Evolutionary conservation across 495 filamentous ascomycete genomes (phyloP), one percentile per base, ranked within the genome.

Genomic region (Penicillium manginii): DNA sequence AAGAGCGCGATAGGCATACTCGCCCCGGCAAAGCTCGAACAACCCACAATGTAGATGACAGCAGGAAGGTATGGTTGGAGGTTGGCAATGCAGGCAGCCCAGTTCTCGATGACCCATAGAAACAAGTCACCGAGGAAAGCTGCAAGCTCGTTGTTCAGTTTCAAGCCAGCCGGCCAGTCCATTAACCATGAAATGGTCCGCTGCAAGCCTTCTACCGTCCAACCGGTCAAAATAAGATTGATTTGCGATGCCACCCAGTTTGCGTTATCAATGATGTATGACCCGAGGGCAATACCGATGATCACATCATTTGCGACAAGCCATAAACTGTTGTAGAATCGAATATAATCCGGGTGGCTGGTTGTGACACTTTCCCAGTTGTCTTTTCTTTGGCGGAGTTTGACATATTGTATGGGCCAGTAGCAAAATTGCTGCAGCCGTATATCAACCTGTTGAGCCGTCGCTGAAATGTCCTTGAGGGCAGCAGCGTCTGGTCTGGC

Each of bases 291-390:
- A 65, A 98, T 97, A 14, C 94, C 96, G 37, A 99, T 99, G 56
- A 99, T 99, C 32, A 97, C 88, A 76, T 99, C 94, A 72, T 99
- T 99, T 19, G 92, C 92, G 17, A 99, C 94, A 21, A 99, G 90
- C 94, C 94, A 99, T 18, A 99, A 78, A 64, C 92, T 97, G 75
- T 97, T 98, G 73, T 97, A 99, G 73, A 99, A 99, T 37, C 94
- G 91, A 63, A 99, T 99, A 68, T 99, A 99, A 71, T 98, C 93
- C 4, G 96, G 91, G 73, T 99, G 93, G 59, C 89, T 96, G 51
- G 89, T 96, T 1, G 92, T 97, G 33, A 97, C 87, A 71, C 93
- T 97, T 62, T 92, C 90, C 94, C 96, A 98, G 59, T 96, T 92
- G 50, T 89, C 86, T 63, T 93, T 96, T 43, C 93, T 82, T 59